Evolutionary conservation across 306 rosid species (phyloP), one percentile per base, ranked within the genome.

Genomic region (Abrus precatorius): DNA sequence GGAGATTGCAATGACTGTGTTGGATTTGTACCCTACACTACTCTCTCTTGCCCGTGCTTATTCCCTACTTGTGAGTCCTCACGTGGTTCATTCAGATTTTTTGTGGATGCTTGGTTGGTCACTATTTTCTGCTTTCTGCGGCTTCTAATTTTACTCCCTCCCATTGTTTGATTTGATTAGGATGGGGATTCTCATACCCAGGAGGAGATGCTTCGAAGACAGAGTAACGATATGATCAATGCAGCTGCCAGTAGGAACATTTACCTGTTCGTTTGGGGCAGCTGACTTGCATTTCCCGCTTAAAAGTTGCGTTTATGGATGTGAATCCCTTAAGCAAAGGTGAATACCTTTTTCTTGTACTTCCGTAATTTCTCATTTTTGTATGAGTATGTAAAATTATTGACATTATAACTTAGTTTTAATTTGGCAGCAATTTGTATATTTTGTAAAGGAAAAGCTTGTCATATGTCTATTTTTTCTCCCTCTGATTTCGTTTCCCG

Each of bases 211-310:
- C 94, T 95, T 69, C 87, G 75, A 80, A 85, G 59, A 66, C 89
- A 84, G 85, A 93, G 97, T 73, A 90, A 89, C 74, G 82, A 85
- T 73, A 79, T 60, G 75, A 86, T 95, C 84, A 93, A 79, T 87
- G 83, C 85, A 27, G 81, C 66, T 60, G 98, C 99, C 52, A 95
- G 99, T 78, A 93, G 90, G 85, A 93, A 93, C 65, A 91, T 95
- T 80, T 95, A 89, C 80, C 90, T 89, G 77, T 86, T 95, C 33
- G 87, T 95, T 80, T 95, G 99, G 99, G 92, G 97, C 36, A 80
- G 78, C 67, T 88, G 86, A 89, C 66, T 34, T 78, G 41, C 53
- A 52, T 66, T 29, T 49, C 40, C 40, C 43, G 20, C n/a, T 40
- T 10, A 27, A 5, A 5, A 65, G 13, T 61, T 28, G 56, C 56